Conservation (phyloP, 768 basidiomycete genomes). For the Phaeotremella fagi region DNA sequence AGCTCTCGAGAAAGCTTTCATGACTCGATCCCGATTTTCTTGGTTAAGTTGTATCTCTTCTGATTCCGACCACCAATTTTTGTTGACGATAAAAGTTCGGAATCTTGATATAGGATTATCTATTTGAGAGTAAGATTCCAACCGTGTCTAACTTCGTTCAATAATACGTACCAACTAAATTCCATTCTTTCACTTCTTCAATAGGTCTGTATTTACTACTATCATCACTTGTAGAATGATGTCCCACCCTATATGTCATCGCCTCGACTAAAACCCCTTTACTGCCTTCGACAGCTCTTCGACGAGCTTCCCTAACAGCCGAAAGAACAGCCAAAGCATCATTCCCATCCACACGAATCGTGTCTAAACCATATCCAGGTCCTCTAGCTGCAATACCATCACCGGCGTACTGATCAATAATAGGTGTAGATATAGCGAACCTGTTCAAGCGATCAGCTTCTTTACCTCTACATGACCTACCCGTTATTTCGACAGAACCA, state of each 20-base stretch:
- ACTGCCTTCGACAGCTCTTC: conserved; percentile 35
- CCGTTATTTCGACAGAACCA: conserved; percentile 58
- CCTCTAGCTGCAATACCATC: conserved; percentile 91
- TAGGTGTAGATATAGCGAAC: conserved; percentile 91
- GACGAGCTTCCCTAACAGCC: conserved; percentile 36
- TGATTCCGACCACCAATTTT: conserved; percentile 74
- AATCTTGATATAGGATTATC: conserved; percentile 81
- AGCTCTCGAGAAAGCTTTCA: conserved; percentile 71
- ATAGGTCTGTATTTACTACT: conserved; percentile 87
- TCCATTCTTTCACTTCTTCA: conserved; percentile 85
- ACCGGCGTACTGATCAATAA: conserved; percentile 80
- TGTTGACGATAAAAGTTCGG: conserved; percentile 74
- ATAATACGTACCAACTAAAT: conserved; percentile 57
- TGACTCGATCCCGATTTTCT: conserved; percentile 65
- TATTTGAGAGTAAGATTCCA: conserved; percentile 75
- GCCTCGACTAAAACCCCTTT: conserved; percentile 51
- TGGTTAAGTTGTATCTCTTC: conserved; percentile 70
- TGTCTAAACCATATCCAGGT: conserved; percentile 86
- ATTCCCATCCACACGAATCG: conserved; percentile 89
- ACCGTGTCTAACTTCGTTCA: conserved; percentile 62
- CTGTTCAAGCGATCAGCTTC: conserved; percentile 5
- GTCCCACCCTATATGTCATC: conserved; percentile 93
- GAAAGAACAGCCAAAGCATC: conserved; percentile 73
- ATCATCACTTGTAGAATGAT: conserved; percentile 70
- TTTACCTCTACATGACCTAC: conserved; percentile 1